Percentiles rank a stretch among this genome's conserved stretches.
Conservation (phyloP, 2,329 filamentous ascomycete species). For the Alternaria atra region DNA sequence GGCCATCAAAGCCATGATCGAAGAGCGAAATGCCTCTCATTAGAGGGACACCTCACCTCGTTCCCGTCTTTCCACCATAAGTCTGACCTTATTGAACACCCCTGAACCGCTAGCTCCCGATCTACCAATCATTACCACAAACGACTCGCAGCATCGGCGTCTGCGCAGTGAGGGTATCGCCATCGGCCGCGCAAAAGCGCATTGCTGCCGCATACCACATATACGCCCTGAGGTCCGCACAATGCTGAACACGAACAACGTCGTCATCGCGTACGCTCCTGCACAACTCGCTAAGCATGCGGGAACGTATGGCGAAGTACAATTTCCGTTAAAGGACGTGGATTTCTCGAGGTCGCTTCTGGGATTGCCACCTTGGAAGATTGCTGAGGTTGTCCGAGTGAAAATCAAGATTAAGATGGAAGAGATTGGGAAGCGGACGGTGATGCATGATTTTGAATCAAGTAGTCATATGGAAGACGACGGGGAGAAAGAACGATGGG, state of each 20-base stretch:
- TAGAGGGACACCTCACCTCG: neutral
- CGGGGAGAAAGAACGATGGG: neutral
- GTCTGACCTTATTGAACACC: too few species aligned
- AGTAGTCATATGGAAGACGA: neutral
- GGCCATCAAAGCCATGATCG: neutral
- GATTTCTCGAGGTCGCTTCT: neutral
- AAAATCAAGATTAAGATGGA: neutral
- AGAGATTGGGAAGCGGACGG: neutral
- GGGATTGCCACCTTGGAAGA: neutral
- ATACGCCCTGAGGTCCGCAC: neutral
- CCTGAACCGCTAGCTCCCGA: neutral
- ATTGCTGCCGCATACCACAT: neutral
- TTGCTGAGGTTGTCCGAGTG: neutral
- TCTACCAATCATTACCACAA: too few species aligned
- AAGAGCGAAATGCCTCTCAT: neutral
- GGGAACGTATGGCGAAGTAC: neutral
- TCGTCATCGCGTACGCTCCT: neutral
- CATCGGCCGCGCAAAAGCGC: neutral
- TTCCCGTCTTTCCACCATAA: neutral
- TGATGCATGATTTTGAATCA: neutral
- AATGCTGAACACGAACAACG: neutral
- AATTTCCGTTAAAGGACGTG: neutral
- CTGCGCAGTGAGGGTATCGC: neutral
- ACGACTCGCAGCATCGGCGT: neutral
- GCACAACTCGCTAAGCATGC: neutral